Evolutionary conservation across 2,329 filamentous ascomycete species (phyloP).

Genomic region (Bipolaris oryzae): DNA sequence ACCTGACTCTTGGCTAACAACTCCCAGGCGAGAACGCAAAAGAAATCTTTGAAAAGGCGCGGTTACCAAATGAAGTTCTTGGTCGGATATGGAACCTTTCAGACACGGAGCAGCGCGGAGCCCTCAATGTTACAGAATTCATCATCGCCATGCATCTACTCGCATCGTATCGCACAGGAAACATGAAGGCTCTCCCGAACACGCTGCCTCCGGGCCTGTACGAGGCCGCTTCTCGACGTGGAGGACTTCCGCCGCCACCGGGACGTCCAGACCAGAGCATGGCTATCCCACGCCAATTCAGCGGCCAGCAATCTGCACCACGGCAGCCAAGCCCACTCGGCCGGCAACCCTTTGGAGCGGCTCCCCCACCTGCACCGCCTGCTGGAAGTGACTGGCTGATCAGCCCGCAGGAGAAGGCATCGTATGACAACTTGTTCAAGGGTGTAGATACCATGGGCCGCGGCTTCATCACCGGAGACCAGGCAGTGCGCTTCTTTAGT

Average conservation of each 20-base stretch:
- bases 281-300: conserved; percentile 82
- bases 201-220: conserved; percentile 84
- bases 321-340: conserved; percentile 66
- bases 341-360: conserved; percentile 57
- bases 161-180: conserved; percentile 85
- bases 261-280: conserved; percentile 58
- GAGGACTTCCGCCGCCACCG: conserved; percentile 49
- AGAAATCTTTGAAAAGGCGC: conserved; percentile 92
- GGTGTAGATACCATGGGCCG: conserved; percentile 80
- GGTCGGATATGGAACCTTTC: conserved; percentile 96
- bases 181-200: conserved; percentile 77
- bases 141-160: conserved; percentile 98
- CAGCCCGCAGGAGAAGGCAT: conserved; percentile 78
- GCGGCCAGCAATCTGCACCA: conserved; percentile 59
- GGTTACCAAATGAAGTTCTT: conserved; percentile 84
- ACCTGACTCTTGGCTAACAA: conserved; percentile 5
- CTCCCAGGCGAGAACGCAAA: conserved; percentile 78
- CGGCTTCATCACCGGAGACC: conserved; percentile 89
- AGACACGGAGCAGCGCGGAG: conserved; percentile 90
- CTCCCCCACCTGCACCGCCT: conserved; percentile 58
- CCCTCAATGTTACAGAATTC: conserved; percentile 86
- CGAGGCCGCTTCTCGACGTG: conserved; percentile 79
- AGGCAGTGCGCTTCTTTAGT: conserved; percentile 92
- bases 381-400: conserved; percentile 80
- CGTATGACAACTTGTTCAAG: conserved; percentile 86